Conservation (phyloP, 352 stramenopile genomes). For the Aphanomyces invadans region DNA sequence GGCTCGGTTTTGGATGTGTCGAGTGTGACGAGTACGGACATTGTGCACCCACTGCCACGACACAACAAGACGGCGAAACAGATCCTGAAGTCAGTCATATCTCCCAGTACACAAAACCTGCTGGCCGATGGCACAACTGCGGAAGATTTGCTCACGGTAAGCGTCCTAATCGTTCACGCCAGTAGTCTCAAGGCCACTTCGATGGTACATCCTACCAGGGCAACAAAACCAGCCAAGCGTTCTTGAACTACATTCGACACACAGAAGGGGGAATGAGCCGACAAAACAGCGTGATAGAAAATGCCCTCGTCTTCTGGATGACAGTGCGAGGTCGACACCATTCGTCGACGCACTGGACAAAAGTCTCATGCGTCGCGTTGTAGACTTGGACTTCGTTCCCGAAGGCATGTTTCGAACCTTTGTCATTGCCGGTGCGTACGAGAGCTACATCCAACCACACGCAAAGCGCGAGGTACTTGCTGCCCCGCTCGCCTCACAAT, state of each 20-base stretch:
- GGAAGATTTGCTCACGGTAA: conserved; percentile 16
- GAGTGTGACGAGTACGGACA: not conserved
- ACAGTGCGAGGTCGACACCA: not conserved
- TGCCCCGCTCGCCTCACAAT: not conserved
- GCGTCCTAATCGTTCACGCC: not conserved
- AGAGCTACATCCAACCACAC: conserved; percentile 14
- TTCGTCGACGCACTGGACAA: not conserved
- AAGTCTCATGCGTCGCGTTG: too few relatives aligned
- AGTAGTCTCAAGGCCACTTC: too few relatives aligned
- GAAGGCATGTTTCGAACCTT: not conserved
- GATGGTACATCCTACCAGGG: too few relatives aligned
- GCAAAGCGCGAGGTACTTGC: conserved; percentile 2
- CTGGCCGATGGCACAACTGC: not conserved
- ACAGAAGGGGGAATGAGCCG: not conserved
- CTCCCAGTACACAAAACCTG: not conserved
- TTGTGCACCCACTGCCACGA: not conserved
- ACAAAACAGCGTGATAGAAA: conserved; percentile 8
- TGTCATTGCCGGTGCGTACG: not conserved
- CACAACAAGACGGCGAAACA: not conserved
- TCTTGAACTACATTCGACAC: conserved; percentile 11
- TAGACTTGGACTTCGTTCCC: conserved; percentile 9
- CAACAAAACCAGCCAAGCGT: conserved; percentile 5
- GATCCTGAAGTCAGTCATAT: conserved; percentile 9
- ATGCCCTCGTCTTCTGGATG: conserved; percentile 13
- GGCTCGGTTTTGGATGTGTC: not conserved